Percentiles rank a stretch among this genome's conserved stretches.
phyloP scores from a whole-genome alignment of 2,329 filamentous ascomycete species.

The Beauveria rudraprayagi region DNA sequence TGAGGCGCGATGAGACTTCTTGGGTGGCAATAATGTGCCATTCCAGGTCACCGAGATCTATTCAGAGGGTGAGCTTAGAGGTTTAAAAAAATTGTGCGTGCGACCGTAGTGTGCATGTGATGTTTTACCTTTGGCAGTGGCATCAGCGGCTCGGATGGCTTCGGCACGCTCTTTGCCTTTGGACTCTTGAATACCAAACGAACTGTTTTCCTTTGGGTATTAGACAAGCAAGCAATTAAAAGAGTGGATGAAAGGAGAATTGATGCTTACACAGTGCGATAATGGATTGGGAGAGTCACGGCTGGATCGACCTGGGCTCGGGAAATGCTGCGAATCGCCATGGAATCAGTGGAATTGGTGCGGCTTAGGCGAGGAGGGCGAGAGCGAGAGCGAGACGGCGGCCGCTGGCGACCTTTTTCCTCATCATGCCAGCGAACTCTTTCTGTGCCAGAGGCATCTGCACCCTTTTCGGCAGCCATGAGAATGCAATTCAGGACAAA shows the following conservation, averaged over 20 bases:
- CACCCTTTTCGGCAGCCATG: conserved; percentile 1
- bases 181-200: conserved; percentile 48
- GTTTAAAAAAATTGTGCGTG: neutral
- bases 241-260: neutral
- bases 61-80: neutral
- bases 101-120: neutral
- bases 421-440: conserved; percentile 31
- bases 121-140: conserved; percentile 34
- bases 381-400: conserved; percentile 16
- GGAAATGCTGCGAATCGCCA: conserved; percentile 34
- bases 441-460: conserved; percentile 17
- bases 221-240: conserved; percentile 6
- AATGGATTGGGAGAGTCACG: conserved; percentile 40
- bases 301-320: conserved; percentile 19
- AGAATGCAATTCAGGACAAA: neutral
- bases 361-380: conserved; percentile 17
- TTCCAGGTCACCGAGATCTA: conserved; percentile 55
- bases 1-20: conserved; percentile 52
- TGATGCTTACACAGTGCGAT: conserved; percentile 41
- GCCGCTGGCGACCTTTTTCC: conserved; percentile 21
- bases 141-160: conserved; percentile 31
- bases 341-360: conserved; percentile 26
- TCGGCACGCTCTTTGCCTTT: conserved; percentile 37
- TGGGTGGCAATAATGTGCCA: conserved; percentile 56
- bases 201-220: conserved; percentile 24